These are phyloP conservation scores for Phaeosphaeriaceae sp. DNA, from an alignment of 2,329 filamentous ascomycete species.

Conservation along the genomic window DNA sequence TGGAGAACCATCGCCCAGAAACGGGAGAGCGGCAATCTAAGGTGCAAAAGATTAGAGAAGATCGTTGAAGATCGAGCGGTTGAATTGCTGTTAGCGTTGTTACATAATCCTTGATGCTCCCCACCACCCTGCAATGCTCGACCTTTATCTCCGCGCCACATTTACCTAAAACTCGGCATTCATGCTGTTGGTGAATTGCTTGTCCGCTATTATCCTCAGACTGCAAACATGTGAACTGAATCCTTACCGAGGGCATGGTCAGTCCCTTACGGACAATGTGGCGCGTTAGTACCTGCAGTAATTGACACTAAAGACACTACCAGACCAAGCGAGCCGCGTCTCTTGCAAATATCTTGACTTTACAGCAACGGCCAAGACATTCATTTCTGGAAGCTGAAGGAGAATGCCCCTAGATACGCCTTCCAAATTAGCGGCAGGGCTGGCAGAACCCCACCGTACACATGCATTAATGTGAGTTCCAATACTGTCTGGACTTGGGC, in stretches of 20 bases:
- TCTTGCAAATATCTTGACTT: not conserved
- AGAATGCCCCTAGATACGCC: not conserved
- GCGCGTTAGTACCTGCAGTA: not conserved
- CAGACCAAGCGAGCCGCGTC: not conserved
- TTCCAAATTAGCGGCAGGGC: not conserved
- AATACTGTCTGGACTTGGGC: not conserved
- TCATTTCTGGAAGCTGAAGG: not conserved
- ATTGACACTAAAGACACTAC: too few relatives aligned
- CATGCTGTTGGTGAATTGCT: not conserved
- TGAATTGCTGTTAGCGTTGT: not conserved
- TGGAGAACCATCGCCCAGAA: not conserved
- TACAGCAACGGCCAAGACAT: not conserved
- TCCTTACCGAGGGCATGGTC: not conserved
- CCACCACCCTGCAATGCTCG: not conserved
- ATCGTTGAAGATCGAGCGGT: not conserved
- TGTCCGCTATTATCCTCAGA: not conserved
- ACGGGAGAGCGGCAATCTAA: not conserved
- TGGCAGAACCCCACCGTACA: not conserved
- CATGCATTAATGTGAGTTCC: not conserved
- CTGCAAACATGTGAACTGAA: not conserved
- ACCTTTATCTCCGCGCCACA: not conserved
- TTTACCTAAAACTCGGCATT: not conserved
- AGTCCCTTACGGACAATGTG: not conserved
- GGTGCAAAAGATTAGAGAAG: not conserved
- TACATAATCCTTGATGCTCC: not conserved